These are phyloP conservation scores for Yarrowia osloensis DNA, from an alignment of 805 yeast species.

Conservation along the genomic window DNA sequence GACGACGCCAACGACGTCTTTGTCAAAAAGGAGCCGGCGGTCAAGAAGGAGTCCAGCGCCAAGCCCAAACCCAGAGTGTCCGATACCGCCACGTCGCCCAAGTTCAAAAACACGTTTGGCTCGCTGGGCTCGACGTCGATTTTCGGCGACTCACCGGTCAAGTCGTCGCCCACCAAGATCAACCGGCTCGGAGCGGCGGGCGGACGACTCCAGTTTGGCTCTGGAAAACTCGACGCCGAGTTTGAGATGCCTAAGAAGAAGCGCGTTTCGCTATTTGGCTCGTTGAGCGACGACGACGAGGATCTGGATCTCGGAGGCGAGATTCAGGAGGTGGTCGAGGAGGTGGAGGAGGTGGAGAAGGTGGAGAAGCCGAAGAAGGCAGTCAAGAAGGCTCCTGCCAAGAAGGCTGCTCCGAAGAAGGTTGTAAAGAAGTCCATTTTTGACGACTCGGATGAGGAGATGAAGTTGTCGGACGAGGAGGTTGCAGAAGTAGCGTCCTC, in stretches of 20 bases:
- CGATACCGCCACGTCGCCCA: constrained; percentile 17
- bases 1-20: neutral
- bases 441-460: constrained; percentile 21
- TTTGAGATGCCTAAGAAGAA: constrained; percentile 15
- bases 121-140: constrained; percentile 1
- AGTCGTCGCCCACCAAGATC: constrained; percentile 21
- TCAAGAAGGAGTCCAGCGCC: neutral
- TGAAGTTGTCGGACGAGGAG: constrained; percentile 19
- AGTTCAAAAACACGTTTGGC: constrained; percentile 26
- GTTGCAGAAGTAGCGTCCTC: constrained; percentile 20
- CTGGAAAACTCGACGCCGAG: constrained; percentile 5
- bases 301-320: constrained; percentile 10
- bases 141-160: constrained; percentile 16
- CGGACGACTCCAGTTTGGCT: constrained; percentile 7
- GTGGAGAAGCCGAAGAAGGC: constrained; percentile 30
- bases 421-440: constrained; percentile 38
- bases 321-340: neutral
- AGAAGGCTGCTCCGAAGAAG: constrained; percentile 37
- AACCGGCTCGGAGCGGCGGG: constrained; percentile 15
- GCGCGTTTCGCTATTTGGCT: constrained; percentile 7
- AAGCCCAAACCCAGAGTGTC: neutral
- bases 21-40: too few relatives aligned
- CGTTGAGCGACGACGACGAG: neutral
- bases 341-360: constrained; percentile 12
- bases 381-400: constrained; percentile 30